Evolutionary conservation across 306 rosid species (phyloP), one percentile per base, ranked within the genome.

Genomic region (Hylodesmum podocarpum): DNA sequence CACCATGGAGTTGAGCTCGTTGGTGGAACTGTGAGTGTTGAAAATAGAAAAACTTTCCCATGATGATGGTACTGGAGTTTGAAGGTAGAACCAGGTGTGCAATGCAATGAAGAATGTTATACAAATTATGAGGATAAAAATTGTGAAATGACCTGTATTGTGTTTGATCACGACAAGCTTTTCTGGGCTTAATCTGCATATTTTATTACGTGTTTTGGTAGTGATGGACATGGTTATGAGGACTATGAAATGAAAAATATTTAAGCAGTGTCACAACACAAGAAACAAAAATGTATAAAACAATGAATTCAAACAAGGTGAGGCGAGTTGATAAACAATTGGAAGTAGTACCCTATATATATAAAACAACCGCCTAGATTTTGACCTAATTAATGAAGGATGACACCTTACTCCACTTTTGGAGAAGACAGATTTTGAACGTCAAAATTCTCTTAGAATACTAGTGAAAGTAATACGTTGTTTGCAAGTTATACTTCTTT

Each of bases 121-220:
- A 18, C 66, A 82, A 65, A 43, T 55, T 65, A 87, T 22, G 59
- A 87, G 49, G 82, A 87, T 70, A 59, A 73, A 79, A 67, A 91
- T 15, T 68, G 81, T 41, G 41, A 6, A 43, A 59, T 8, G 7
- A 40, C 29, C 76, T 29, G 54, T 44, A 24, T 36, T 33, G 49
- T 72, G 80, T 37, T 83, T 73, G 44, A 66, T 36, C 4, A 29
- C 68, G 55, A 64, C 65, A 46, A 37, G 13, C 71, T 43, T 78
- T 71, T 13, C 43, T 43, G 73, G 59, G 57, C 58, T 70, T 37
- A 25, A 31, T 63, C 18, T 77, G 63, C 41, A 53, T 55, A 44
- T 9, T 41, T 70, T 55, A 15, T 22, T 33, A 44, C 50, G 51
- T 33, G 40, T 2, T 82, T 72, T 78, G 67, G 15, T 73, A 63